phyloP scores from a whole-genome alignment of 2,329 filamentous ascomycete species.

The Epichloe gansuensis region DNA sequence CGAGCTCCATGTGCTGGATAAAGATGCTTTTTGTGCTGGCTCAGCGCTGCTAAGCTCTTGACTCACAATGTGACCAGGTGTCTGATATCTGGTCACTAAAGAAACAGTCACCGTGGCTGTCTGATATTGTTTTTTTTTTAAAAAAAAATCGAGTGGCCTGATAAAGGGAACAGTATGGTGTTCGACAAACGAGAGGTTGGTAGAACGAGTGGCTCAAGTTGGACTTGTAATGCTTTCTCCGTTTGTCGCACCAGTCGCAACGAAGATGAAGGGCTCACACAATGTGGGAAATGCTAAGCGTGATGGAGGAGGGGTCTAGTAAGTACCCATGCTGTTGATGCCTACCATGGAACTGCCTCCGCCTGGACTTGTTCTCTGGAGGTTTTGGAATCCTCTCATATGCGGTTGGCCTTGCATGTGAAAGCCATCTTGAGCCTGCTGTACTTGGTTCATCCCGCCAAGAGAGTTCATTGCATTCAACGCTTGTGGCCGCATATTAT shows the following conservation, averaged over 20 bases:
- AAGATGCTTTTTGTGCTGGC: not conserved
- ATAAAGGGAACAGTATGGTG: not conserved
- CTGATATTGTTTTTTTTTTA: not conserved
- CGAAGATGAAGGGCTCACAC: not conserved
- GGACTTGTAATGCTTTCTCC: not conserved
- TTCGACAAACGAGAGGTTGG: not conserved
- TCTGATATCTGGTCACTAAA: not conserved
- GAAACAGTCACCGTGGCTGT: not conserved
- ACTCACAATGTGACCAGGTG: not conserved
- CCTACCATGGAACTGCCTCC: constrained; percentile 12
- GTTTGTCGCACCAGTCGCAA: not conserved
- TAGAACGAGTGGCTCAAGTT: not conserved
- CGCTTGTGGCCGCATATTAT: constrained; percentile 13
- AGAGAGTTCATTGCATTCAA: constrained; percentile 20
- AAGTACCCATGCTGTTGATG: constrained; percentile 15
- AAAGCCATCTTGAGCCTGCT: constrained; percentile 21
- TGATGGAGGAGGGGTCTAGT: not conserved
- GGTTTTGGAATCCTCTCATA: constrained; percentile 32
- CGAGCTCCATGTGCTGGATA: not conserved
- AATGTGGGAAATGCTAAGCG: not conserved
- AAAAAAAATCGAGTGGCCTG: not conserved
- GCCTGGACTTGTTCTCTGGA: constrained; percentile 33
- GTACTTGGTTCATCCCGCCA: constrained; percentile 14
- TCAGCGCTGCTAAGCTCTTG: not conserved
- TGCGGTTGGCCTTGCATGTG: constrained; percentile 18